Base-by-base conservation (phyloP, 805 yeast species). In the Saccharomycopsis malanga region DNA sequence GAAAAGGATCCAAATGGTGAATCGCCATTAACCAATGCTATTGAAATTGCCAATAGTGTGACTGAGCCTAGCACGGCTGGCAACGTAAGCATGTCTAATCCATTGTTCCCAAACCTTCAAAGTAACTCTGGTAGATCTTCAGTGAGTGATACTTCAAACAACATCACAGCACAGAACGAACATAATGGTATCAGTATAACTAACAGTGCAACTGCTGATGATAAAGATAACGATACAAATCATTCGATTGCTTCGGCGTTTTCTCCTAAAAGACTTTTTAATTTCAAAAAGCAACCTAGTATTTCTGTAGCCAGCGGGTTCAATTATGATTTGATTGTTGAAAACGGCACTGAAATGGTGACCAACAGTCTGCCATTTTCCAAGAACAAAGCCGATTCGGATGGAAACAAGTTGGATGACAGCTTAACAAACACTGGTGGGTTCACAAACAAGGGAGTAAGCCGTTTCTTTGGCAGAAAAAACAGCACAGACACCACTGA, bases 181-280 rank as follows among this genome's bases (percentile, higher is more conserved):
- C 15, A 10, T 5, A 32, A n/a, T 32, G 36, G 15, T 32, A n/a
- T 14, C 9, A n/a, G 17, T 18, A 18, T 14, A 6, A 5, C 12
- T 32, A 32, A 32, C 17, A 32, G 18, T 32, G 30, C 12, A 9
- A 27, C 7, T 12, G 12, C 12, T 27, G 12, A 12, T 27, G 29
- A 23, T 23, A 18, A 38, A 12, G 15, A 10, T 10, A 39, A 44
- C 12, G n/a, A 15, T 14, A 36, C 24, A 2, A 34, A 29, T 4
- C 47, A 47, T 39, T 37, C 47, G 7, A 47, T 47, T 20, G 42
- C 50, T 2, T 42, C 35, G 15, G 42, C 53, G 3, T 38, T 49
- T 20, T 49, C 53, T 3, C 53, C 53, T 14, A 49, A 49, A 21
- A 30, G 48, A 15, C 21, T 49, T 4, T 49, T 49, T 27, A 34